Evolutionary conservation across 2,329 filamentous ascomycete species (phyloP).

Genomic region (Elsinoe ampelina): DNA sequence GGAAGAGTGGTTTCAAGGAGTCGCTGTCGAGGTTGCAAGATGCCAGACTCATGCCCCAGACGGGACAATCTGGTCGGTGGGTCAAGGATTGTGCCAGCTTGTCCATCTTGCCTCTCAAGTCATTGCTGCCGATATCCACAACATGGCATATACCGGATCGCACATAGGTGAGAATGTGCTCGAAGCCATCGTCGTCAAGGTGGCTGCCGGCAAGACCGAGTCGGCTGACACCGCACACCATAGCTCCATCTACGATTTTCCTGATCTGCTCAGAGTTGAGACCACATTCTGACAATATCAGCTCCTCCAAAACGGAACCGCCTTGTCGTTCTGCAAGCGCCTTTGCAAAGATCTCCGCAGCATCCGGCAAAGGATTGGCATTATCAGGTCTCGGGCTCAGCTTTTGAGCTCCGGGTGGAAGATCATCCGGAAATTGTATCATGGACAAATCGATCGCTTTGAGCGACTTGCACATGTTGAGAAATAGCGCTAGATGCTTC

Average conservation of each 20-base stretch:
- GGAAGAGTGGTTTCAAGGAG: slow-evolving; percentile 65
- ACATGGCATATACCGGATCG: slow-evolving; percentile 71
- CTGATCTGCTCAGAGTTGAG: slow-evolving; percentile 62
- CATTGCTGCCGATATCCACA: slow-evolving; percentile 80
- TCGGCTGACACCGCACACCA: slow-evolving; percentile 65
- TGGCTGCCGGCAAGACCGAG: slow-evolving; percentile 77
- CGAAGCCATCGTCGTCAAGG: slow-evolving; percentile 62
- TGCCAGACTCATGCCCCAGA: slow-evolving; percentile 78
- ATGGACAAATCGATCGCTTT: slow-evolving; percentile 80
- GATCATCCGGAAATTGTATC: slow-evolving; percentile 59
- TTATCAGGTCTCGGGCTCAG: slow-evolving; percentile 18
- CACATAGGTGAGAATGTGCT: slow-evolving; percentile 68
- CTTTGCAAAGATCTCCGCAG: slow-evolving; percentile 60
- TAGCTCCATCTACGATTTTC: slow-evolving; percentile 71
- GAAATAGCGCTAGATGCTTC: slow-evolving; percentile 81
- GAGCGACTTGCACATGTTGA: slow-evolving; percentile 80
- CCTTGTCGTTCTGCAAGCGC: slow-evolving; percentile 68
- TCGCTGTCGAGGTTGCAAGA: slow-evolving; percentile 71
- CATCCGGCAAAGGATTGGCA: slow-evolving; percentile 32
- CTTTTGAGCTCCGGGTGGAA: slow-evolving; percentile 20
- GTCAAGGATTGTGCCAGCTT: slow-evolving; percentile 43
- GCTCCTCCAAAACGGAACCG: slow-evolving; percentile 66
- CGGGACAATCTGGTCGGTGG: slow-evolving; percentile 37
- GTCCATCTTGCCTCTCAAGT: slow-evolving; percentile 43
- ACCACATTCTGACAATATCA: slow-evolving; percentile 73